Conservation (phyloP, 2,329 filamentous ascomycete genomes). For the Periconia sp. region DNA sequence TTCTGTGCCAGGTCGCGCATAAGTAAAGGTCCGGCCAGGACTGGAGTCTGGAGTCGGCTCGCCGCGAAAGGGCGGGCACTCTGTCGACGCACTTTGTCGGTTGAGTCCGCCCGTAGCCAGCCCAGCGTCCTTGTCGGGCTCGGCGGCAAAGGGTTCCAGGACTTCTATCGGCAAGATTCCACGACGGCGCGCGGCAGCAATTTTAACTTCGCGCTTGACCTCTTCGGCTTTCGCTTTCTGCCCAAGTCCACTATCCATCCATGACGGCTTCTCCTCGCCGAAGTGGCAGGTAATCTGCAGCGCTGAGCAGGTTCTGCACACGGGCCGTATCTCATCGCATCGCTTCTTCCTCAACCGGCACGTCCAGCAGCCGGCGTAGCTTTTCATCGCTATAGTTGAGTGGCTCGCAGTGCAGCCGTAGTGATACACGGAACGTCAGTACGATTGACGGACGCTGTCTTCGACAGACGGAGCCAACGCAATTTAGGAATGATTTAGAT, state of each 20-base stretch:
- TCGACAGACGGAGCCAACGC: no score
- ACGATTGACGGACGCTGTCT: no score
- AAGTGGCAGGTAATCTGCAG: conserved; percentile 56
- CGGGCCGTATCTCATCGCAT: conserved; percentile 61
- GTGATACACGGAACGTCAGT: background rate
- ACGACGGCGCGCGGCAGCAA: conserved; percentile 5
- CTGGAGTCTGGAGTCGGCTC: conserved; percentile 2
- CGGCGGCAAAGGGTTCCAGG: conserved; percentile 5
- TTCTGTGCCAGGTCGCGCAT: conserved; percentile 3
- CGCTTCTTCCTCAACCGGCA: conserved; percentile 30
- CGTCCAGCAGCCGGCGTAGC: conserved; percentile 13
- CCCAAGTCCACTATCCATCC: conserved; percentile 8
- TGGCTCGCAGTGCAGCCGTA: conserved; percentile 2
- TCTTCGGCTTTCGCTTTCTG: conserved; percentile 9
- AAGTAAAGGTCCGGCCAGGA: background rate
- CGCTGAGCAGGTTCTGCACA: conserved; percentile 57
- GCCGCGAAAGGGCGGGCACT: no score
- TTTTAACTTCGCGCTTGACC: conserved; percentile 16
- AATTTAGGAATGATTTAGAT: no score
- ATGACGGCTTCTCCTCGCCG: conserved; percentile 4
- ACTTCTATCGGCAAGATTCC: conserved; percentile 2
- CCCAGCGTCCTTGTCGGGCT: background rate
- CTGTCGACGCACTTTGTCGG: no score
- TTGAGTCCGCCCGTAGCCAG: no score
- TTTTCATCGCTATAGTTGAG: conserved; percentile 1